Evolutionary conservation across 495 filamentous ascomycete genomes (phyloP).

Genomic region (Schizothecium vesticola): DNA sequence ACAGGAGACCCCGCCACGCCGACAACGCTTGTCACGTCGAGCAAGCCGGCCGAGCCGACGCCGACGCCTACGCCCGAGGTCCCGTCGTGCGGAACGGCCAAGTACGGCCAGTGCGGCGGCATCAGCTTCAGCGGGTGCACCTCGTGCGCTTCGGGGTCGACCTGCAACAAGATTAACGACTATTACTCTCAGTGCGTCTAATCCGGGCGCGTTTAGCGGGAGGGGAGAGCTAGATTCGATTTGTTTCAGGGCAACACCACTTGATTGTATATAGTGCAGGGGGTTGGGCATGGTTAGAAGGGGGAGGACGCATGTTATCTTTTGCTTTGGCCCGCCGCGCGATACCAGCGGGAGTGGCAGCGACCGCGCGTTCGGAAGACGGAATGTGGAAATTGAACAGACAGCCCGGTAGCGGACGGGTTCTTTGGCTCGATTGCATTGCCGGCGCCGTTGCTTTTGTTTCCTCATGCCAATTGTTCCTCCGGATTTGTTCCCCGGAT

Average conservation of each 20-base stretch:
- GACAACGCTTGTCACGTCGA: slow-evolving; percentile 1
- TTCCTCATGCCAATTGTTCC: not conserved
- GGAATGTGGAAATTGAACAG: not conserved
- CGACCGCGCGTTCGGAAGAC: not conserved
- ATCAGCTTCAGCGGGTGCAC: slow-evolving; percentile 28
- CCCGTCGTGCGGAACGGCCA: slow-evolving; percentile 21
- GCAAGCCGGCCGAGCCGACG: not conserved
- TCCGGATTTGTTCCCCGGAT: not conserved
- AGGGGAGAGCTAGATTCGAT: not conserved
- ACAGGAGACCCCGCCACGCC: not conserved
- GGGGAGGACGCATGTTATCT: not conserved
- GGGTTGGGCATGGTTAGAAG: not conserved
- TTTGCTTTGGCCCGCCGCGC: not conserved
- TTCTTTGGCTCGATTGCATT: not conserved
- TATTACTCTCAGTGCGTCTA: slow-evolving; percentile 29
- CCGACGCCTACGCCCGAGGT: not conserved
- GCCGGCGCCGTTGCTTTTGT: not conserved
- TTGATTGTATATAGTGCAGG: not conserved
- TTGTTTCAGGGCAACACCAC: not conserved
- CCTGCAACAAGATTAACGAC: slow-evolving; percentile 22
- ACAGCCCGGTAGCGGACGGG: not conserved
- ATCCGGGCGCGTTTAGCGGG: not conserved
- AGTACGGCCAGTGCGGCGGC: slow-evolving; percentile 39
- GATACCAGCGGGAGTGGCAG: not conserved
- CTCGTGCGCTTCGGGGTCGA: slow-evolving; percentile 23